These are phyloP conservation scores for Stephania japonica DNA, from an alignment of 164 flowering plant species.

Conservation along the genomic window DNA sequence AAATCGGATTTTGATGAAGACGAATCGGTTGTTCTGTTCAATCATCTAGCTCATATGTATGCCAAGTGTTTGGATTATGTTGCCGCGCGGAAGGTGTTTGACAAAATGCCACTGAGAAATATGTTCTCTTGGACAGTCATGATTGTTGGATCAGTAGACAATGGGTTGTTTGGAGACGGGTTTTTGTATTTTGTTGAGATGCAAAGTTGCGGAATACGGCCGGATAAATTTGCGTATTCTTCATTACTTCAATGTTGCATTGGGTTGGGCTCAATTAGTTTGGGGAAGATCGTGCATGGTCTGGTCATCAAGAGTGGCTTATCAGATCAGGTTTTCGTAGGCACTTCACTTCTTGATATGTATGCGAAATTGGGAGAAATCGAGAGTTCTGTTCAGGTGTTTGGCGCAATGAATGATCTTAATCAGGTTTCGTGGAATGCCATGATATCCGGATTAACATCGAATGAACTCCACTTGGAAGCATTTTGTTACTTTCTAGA, in stretches of 20 bases:
- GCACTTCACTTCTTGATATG: conserved; percentile 52
- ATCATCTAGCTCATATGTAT: conserved; percentile 45
- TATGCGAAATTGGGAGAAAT: conserved; percentile 48
- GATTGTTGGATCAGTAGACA: conserved; percentile 48
- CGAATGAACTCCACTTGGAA: conserved; percentile 35
- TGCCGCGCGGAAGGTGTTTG: conserved; percentile 35
- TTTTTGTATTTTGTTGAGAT: conserved; percentile 33
- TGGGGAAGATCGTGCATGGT: conserved; percentile 52
- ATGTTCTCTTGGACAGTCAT: conserved; percentile 59
- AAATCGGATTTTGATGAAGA: conserved; percentile 29
- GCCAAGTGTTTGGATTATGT: conserved; percentile 39
- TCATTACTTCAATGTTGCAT: conserved; percentile 43
- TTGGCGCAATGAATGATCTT: conserved; percentile 35
- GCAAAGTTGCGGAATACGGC: conserved; percentile 29
- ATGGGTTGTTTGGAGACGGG: conserved; percentile 36
- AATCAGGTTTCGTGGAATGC: conserved; percentile 55
- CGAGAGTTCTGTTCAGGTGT: conserved; percentile 36
- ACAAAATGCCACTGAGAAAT: conserved; percentile 37
- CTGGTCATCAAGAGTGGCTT: conserved; percentile 35
- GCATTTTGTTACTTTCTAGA: conserved; percentile 31
- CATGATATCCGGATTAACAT: conserved; percentile 44
- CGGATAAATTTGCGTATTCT: conserved; percentile 46
- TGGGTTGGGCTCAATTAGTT: conserved; percentile 33
- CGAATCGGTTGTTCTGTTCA: conserved; percentile 26
- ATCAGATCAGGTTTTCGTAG: conserved; percentile 31